Conservation (phyloP, 768 basidiomycete species). For the Naganishia kalamii region DNA sequence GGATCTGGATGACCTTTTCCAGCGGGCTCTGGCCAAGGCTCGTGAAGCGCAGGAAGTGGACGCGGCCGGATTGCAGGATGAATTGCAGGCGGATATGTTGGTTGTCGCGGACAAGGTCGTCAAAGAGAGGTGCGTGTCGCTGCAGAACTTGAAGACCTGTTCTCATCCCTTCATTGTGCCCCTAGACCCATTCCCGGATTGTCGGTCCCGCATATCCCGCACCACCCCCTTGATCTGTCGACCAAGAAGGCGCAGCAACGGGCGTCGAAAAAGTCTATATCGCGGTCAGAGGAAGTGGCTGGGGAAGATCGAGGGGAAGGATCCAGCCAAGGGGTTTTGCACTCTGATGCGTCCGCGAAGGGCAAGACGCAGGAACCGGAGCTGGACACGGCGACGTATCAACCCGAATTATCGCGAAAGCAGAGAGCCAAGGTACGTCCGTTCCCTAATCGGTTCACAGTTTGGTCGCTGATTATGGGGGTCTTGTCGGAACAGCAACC, state of each 20-base stretch:
- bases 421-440: neutral
- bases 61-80: neutral
- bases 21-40: neutral
- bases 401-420: conserved; percentile 1
- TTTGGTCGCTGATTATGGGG: neutral
- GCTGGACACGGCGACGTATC: neutral
- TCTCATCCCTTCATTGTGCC: neutral
- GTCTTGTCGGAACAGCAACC: neutral
- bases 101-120: neutral
- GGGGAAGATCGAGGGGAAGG: neutral
- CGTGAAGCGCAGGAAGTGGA: neutral
- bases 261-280: neutral
- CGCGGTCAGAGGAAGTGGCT: neutral
- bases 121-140: conserved; percentile 3
- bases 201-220: neutral
- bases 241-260: neutral
- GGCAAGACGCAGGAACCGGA: neutral
- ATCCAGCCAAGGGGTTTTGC: neutral
- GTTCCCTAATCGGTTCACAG: no score
- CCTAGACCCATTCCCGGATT: neutral
- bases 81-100: conserved; percentile 12
- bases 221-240: neutral
- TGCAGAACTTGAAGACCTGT: neutral
- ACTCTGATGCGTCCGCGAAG: neutral
- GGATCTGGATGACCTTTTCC: conserved; percentile 5